Evolutionary conservation across 768 basidiomycete genomes (phyloP), one percentile per base, ranked within the genome.

Genomic region (Suillus placidus): DNA sequence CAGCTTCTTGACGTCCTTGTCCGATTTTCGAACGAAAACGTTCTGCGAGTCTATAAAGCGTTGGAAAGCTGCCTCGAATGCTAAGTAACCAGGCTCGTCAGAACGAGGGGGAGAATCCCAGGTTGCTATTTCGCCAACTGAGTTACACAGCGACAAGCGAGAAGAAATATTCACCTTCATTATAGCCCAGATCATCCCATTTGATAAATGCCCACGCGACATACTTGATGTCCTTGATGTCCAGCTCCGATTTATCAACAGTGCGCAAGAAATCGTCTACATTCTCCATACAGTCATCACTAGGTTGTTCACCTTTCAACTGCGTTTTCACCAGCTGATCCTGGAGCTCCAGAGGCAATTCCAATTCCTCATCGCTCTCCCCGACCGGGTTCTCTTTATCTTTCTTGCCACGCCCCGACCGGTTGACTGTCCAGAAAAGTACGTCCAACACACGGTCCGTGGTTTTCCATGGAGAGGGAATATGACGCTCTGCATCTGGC

Each of bases 101-200:
- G 68, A 72, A 10, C 83, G 84, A 42, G 94, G 94, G 1, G 96
- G 94, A 20, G 94, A 87, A 78, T 97, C 95, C 93, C 94, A 97
- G 13, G 92, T 89, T n/a, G 93, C 95, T 97, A 70, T 49, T 42
- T 42, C 10, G 18, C 58, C 1, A 55, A 35, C 40, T 23, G 20
- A 56, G 30, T 30, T 70, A 54, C 62, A 60, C 6, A 45, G 51
- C 54, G 66, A 60, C 40, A 67, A 64, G 57, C 60, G n/a, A 51
- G 2, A 12, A 20, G 9, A 45, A 7, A 37, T 45, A 47, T 20
- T 43, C 32, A 93, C 96, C 89, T 82, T 95, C 91, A 26, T 97
- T 92, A 67, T 99, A 97, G n/a, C 91, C 88, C 34, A 98, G 81
- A 67, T 95, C 95, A 52, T 88, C 83, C 97, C 97, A 99, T 76